Evolutionary conservation across 108 stramenopile genomes (phyloP).

Genomic region (Cylindrotheca fusiformis): DNA sequence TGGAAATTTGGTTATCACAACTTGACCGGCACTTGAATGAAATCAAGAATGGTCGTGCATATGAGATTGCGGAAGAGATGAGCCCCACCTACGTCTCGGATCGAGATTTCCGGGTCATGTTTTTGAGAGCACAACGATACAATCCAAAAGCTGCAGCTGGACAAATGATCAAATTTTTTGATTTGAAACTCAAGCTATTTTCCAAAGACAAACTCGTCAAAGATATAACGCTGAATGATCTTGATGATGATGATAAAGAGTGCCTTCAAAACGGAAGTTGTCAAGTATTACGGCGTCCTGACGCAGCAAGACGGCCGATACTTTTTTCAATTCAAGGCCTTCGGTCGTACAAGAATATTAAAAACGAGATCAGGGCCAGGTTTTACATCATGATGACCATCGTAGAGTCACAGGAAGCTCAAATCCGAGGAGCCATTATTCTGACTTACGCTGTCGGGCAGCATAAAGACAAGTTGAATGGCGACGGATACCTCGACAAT

Average conservation of each 20-base stretch:
- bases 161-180: background rate
- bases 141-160: too few relatives aligned
- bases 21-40: too few relatives aligned
- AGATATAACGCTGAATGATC: too few relatives aligned
- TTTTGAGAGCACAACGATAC: background rate
- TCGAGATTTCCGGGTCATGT: constrained; percentile 6
- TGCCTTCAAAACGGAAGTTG: background rate
- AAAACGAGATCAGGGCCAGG: constrained; percentile 6
- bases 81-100: constrained; percentile 2
- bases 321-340: background rate
- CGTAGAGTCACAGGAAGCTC: too few relatives aligned
- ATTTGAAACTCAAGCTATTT: background rate
- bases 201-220: constrained; percentile 4
- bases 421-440: too few relatives aligned
- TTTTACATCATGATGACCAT: too few relatives aligned
- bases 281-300: background rate
- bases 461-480: too few relatives aligned
- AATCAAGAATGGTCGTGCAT: constrained; percentile 3
- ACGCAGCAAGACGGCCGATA: background rate
- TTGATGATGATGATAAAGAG: background rate
- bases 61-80: constrained; percentile 1
- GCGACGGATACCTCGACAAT: constrained; percentile 2
- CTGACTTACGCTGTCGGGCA: too few relatives aligned
- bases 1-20: too few relatives aligned
- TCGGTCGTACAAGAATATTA: constrained; percentile 8